A percentile compares a stretch with the other conserved stretches of the same genome.
These are phyloP conservation scores for Grosmannia clavigera DNA, from an alignment of 2,329 filamentous ascomycete genomes.

Conservation along the genomic window DNA sequence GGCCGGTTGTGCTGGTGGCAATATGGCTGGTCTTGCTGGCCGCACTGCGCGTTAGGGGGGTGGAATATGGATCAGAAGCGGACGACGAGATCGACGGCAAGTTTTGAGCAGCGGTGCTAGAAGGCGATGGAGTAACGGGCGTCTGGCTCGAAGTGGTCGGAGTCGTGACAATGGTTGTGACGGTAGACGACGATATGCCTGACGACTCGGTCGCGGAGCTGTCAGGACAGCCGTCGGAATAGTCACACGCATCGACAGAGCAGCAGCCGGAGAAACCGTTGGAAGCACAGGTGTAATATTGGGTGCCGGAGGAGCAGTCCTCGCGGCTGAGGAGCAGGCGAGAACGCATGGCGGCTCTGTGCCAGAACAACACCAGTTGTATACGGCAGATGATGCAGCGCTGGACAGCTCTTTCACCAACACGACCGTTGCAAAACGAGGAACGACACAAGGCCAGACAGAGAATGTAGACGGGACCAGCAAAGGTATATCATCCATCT, in stretches of 20 bases:
- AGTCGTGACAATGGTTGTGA: not conserved
- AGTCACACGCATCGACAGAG: conserved; percentile 27
- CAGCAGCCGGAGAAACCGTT: conserved; percentile 33
- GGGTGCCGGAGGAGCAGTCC: conserved; percentile 18
- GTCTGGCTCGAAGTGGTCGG: not conserved
- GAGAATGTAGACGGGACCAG: no score
- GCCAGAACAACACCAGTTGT: not conserved
- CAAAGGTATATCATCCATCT: no score
- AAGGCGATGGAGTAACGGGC: no score
- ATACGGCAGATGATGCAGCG: not conserved
- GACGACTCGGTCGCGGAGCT: not conserved
- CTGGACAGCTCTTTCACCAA: not conserved
- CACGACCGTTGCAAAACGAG: no score
- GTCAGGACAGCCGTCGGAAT: conserved; percentile 15
- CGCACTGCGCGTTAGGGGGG: not conserved
- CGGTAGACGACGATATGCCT: not conserved
- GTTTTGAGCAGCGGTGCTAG: no score
- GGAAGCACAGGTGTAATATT: conserved; percentile 25
- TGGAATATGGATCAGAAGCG: no score
- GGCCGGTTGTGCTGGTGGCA: not conserved
- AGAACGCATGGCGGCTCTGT: conserved; percentile 3
- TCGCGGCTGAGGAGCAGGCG: not conserved
- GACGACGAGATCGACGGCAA: no score
- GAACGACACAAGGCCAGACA: no score
- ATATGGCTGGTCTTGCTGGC: not conserved